These are phyloP conservation scores for Dysphania ambrosioides DNA, from an alignment of 148 eudicot species.

Conservation along the genomic window DNA sequence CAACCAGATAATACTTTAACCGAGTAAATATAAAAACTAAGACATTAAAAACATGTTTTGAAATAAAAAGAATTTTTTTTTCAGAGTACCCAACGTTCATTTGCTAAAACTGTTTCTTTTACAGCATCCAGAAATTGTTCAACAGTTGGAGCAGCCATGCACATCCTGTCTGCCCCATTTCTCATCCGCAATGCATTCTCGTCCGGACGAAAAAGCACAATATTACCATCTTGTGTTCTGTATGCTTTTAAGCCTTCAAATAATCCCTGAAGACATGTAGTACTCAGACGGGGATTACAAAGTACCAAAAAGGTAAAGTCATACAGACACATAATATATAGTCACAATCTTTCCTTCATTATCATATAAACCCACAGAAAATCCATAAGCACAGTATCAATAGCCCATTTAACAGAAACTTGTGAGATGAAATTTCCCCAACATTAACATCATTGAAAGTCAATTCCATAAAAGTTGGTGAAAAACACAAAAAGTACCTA, in stretches of 20 bases:
- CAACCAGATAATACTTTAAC: neutral
- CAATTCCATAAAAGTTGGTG: too few species aligned
- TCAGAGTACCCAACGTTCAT: slow-evolving; percentile 81
- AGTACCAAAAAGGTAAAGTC: neutral
- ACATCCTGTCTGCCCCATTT: slow-evolving; percentile 94
- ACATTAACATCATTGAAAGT: neutral
- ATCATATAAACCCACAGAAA: too few species aligned
- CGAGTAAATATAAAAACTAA: neutral
- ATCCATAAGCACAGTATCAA: neutral
- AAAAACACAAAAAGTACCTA: too few species aligned
- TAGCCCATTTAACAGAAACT: neutral
- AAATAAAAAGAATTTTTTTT: neutral
- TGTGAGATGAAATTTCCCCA: neutral
- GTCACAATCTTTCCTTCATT: neutral
- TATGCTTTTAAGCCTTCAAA: slow-evolving; percentile 97
- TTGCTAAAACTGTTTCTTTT: slow-evolving; percentile 76
- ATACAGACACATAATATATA: neutral
- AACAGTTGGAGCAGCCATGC: slow-evolving; percentile 94
- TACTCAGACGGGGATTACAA: neutral
- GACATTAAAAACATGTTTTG: neutral
- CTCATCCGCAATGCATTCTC: slow-evolving; percentile 82
- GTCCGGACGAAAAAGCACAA: slow-evolving; percentile 85
- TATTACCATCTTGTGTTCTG: slow-evolving; percentile 67
- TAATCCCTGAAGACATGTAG: slow-evolving; percentile 55
- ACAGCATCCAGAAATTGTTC: slow-evolving; percentile 94